Base-by-base conservation (phyloP, 208 protist species). In the Wallacemonas sp. region DNA sequence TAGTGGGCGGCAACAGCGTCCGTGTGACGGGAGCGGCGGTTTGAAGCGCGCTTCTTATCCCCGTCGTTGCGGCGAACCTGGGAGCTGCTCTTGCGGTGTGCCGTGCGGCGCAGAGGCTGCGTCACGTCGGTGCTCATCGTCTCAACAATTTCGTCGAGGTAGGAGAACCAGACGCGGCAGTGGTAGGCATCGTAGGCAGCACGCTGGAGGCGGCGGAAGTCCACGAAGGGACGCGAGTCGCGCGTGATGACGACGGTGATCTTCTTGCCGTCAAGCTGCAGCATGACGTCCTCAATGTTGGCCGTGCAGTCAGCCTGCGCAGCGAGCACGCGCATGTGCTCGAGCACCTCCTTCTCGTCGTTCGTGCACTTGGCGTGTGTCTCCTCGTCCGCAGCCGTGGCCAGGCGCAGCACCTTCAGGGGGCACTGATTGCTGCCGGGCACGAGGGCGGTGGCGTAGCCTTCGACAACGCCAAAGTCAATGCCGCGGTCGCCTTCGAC, bases 151-250 rank as follows among this genome's bases (percentile, higher is more conserved):
- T 93, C 87, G 60, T 93, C 87, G 1, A 88, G 65, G 78, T 93
- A 93, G 29, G 79, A 74, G 63, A 87, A 88, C 87, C 87, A 93
- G 27, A 93, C 74, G 41, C 87, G 83, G 78, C 87, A 93, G 49
- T 81, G 83, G 70, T 81, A 93, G 6, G 83, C 72, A 12, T 93
- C 80, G 49, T 85, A 93, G 24, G 79, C 75, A 0, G 76, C 81
- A 17, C 87, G 83, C 76, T 93, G 87, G 32, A 93, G 65, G 43
- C 77, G 74, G 17, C 87, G 87, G 64, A 93, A 93, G 79, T 93
- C 87, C 9, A 93, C 70, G 54, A 86, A 90, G 27, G 67, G 55
- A 27, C 74, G 64, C 0, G 74, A 68, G 16, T 76, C 69, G 36
- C 87, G 71, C 12, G 67, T 74, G 68, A 93, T 87, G 63, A 93